Evolutionary conservation across 2,329 filamentous ascomycete genomes (phyloP).

Genomic region (Arthrobotrys conoides): DNA sequence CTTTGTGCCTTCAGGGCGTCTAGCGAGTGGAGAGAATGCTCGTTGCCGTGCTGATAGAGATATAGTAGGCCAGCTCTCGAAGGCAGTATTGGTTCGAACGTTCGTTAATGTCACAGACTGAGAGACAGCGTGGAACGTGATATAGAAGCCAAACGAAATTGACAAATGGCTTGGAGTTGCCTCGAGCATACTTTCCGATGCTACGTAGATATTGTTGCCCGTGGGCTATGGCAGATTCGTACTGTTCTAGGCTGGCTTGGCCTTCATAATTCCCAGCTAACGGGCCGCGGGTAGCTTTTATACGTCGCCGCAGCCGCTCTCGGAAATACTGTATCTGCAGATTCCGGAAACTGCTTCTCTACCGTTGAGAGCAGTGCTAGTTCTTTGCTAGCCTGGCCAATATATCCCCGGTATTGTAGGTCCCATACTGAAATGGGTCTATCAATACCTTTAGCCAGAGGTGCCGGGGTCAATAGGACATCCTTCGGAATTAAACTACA

Average conservation of each 20-base stretch:
- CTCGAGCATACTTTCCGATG: too few species aligned
- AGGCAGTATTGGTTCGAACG: constrained; percentile 1
- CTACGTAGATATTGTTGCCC: too few species aligned
- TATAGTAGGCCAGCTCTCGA: constrained; percentile 19
- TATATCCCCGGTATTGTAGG: constrained; percentile 18
- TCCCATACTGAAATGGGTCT: too few species aligned
- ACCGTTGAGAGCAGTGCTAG: not conserved
- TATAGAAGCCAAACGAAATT: constrained; percentile 7
- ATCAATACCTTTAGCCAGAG: too few species aligned
- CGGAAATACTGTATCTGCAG: not conserved
- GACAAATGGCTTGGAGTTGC: too few species aligned
- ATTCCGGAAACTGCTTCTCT: constrained; percentile 16
- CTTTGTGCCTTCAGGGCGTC: too few species aligned
- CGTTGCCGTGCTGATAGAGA: not conserved
- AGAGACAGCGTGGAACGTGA: constrained; percentile 5
- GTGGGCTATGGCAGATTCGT: too few species aligned
- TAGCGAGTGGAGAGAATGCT: too few species aligned
- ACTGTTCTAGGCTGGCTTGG: too few species aligned
- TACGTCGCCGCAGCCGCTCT: not conserved
- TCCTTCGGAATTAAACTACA: not conserved
- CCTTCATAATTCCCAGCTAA: too few species aligned
- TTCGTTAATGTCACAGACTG: not conserved
- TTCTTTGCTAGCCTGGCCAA: not conserved
- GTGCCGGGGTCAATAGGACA: too few species aligned
- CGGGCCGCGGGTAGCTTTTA: not conserved